Evolutionary conservation across 306 rosid species (phyloP).

Genomic region (Corylus avellana): DNA sequence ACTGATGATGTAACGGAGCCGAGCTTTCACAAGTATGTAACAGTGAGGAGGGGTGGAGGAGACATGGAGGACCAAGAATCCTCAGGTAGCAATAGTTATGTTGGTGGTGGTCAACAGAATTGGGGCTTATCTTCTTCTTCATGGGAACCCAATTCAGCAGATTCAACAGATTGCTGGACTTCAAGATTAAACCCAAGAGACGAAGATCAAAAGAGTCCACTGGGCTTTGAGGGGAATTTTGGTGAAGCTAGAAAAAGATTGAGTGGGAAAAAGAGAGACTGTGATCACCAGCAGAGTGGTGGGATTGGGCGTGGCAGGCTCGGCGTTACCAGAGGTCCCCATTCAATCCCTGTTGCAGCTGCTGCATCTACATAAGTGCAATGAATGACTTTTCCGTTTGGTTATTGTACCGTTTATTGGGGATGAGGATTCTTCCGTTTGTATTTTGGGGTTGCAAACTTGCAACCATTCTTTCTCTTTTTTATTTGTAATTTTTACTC

Average conservation of each 20-base stretch:
- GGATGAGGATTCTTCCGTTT: slow-evolving; percentile 31
- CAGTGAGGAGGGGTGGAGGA: slow-evolving; percentile 61
- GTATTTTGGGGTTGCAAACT: slow-evolving; percentile 59
- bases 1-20: slow-evolving; percentile 72
- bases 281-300: slow-evolving; percentile 44
- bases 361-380: slow-evolving; percentile 51
- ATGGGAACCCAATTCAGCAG: slow-evolving; percentile 70
- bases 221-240: slow-evolving; percentile 27
- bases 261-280: slow-evolving; percentile 42
- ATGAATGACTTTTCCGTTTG: slow-evolving; percentile 25
- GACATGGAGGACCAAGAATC: slow-evolving; percentile 80
- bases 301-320: slow-evolving; percentile 65
- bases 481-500: not conserved
- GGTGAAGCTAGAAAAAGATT: slow-evolving; percentile 42
- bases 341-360: slow-evolving; percentile 43
- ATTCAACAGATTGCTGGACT: slow-evolving; percentile 62
- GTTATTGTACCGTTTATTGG: slow-evolving; percentile 18
- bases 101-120: slow-evolving; percentile 41
- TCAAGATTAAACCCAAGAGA: slow-evolving; percentile 45
- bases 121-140: slow-evolving; percentile 54
- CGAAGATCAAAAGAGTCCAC: slow-evolving; percentile 30
- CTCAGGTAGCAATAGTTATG: slow-evolving; percentile 71
- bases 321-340: slow-evolving; percentile 45
- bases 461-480: slow-evolving; percentile 41
- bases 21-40: slow-evolving; percentile 84